Evolutionary conservation across 768 basidiomycete genomes (phyloP), one percentile per base, ranked within the genome.

Genomic region (Holtermannia corniformis): DNA sequence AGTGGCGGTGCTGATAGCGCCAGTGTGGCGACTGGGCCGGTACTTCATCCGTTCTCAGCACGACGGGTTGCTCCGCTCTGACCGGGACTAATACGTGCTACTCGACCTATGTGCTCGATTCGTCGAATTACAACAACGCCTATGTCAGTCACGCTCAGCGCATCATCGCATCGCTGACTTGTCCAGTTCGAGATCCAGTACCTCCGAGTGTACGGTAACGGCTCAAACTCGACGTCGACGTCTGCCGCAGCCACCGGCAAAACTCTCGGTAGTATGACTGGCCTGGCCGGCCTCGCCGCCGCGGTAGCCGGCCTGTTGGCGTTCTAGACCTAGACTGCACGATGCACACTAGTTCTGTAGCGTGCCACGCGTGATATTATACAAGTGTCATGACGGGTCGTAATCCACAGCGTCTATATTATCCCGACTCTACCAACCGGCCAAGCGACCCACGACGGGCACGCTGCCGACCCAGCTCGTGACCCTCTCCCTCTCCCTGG

Each of bases 91-190:
- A 80, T 58, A 85, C 84, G 0, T 86, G 85, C 70, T 86, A 87
- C 72, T 75, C 78, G 11, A 79, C 84, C 73, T 84, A 80, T 52
- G 84, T 86, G 41, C 72, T 84, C 51, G 82, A 82, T 5, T 65
- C 79, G 2, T 77, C 80, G 16, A 78, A 77, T 59, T 86, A 82
- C 70, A 76, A 79, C 64, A 76, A 75, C 26, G 83, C 83, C 0
- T 84, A 82, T 73, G 52, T 54, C 11, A 28, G 52, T 25, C n/a
- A 4, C 41, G 27, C 19, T 16, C 23, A 4, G 26, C 23, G 24
- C 7, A 42, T 44, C 23, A 12, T 13, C 20, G n/a, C n/a, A 4
- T 11, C 4, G 3, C 24, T 21, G 5, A 21, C 25, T 10, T 26
- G 1, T 40, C 1, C 32, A 53, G 48, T 89, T 86, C 59, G 85